Evolutionary conservation across 495 filamentous ascomycete species (phyloP).

Genomic region (Penicillium goetzii): DNA sequence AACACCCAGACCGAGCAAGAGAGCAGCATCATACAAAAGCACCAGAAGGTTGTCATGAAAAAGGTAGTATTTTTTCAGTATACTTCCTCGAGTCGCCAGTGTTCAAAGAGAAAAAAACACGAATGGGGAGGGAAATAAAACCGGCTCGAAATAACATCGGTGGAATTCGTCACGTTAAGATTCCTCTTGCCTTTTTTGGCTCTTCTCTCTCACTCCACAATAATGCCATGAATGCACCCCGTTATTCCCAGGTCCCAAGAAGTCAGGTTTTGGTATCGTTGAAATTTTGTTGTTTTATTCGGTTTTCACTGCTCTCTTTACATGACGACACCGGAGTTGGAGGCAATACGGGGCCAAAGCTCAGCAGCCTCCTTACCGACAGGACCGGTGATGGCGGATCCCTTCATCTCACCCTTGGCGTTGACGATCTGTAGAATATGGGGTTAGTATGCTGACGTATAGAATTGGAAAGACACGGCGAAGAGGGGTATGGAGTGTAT

Average conservation of each 20-base stretch:
- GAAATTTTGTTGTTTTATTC: slow-evolving; percentile 41
- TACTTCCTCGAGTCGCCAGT: slow-evolving; percentile 37
- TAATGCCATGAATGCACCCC: slow-evolving; percentile 39
- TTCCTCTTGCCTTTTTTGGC: slow-evolving; percentile 14
- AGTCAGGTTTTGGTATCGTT: slow-evolving; percentile 49
- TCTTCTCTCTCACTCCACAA: slow-evolving; percentile 24
- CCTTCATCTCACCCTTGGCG: slow-evolving; percentile 99
- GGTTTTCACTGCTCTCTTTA: slow-evolving; percentile 58
- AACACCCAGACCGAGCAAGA: slow-evolving; percentile 7
- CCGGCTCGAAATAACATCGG: slow-evolving; percentile 38
- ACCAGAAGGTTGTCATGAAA: slow-evolving; percentile 23
- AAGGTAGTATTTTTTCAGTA: slow-evolving; percentile 29
- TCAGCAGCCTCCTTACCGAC: slow-evolving; percentile 99
- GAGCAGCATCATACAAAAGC: neutral
- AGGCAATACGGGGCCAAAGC: slow-evolving; percentile 99
- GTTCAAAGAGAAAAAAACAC: slow-evolving; percentile 34
- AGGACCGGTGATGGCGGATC: slow-evolving; percentile 96
- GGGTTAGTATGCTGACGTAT: neutral
- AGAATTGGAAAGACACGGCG: neutral
- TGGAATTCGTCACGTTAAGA: slow-evolving; percentile 37
- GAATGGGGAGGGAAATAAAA: slow-evolving; percentile 30
- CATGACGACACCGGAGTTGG: slow-evolving; percentile 99
- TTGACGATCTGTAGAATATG: slow-evolving; percentile 81
- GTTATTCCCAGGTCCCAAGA: slow-evolving; percentile 34
- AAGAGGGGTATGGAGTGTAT: neutral